Evolutionary conservation across 768 basidiomycete genomes (phyloP), one percentile per base, ranked within the genome.

Genomic region (Gloeostereum incarnatum): DNA sequence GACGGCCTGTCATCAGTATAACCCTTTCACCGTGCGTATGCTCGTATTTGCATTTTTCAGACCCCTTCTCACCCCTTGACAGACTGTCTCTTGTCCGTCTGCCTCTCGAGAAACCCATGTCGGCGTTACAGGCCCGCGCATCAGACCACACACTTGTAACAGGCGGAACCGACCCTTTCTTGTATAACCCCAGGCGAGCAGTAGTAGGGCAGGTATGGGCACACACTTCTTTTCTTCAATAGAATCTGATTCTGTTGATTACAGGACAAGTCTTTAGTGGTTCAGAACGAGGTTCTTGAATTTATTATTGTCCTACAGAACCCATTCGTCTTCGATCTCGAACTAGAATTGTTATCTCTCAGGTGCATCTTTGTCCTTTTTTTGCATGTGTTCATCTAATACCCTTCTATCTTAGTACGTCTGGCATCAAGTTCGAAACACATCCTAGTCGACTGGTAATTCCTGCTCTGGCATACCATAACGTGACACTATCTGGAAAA

Each of bases 271-370:
- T 63, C 72, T 0, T 50, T 84, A 9, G 70, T 92, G 10, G 86
- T 91, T 1, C 86, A 87, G 54, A 81, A 81, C 47, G 96, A 98
- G 55, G 58, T 61, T 3, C 61, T 91, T 21, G 92, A 98, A 48
- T 73, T 97, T 47, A 69, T 79, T 6, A 65, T 98, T 31, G 81
- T 82, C 16, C 59, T 99, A n/a, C 76, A 78, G 40, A 99, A 99
- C 56, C 89, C 91, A 1, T 94, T 82, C 56, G 74, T 88, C 3
- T 94, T 98, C 56, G 89, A 93, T 44, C 66, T 99, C 9, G 91
- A 97, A 45, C 59, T 98, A 13, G 79, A 88, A 41, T 79, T 77
- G 47, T 55, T 98, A 25, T 74, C 76, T 4, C 61, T 97, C 11
- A 89, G 91, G 93, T 91, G 44, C 37, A 16, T 38, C 6, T 22